Base-by-base conservation (phyloP, 129 eudicot species). In the Apium graveolens region DNA sequence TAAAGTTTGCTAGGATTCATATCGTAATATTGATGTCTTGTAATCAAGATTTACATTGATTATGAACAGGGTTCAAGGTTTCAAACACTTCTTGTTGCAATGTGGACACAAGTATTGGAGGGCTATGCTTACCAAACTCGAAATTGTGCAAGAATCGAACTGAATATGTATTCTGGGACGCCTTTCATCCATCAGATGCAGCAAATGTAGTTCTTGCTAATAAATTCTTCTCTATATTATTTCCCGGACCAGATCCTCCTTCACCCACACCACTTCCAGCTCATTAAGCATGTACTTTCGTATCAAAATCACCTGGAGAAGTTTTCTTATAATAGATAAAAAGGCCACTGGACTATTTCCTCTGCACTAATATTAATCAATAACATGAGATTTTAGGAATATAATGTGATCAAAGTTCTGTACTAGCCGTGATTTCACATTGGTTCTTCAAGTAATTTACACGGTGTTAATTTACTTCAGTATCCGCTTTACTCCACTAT, bases 181-280 rank as follows among this genome's bases (percentile, higher is more conserved):
- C 97, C 0, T 93, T 91, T 76, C 98, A 93, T 81, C 98, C 98
- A 2, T 86, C 97, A 0, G 98, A 93, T 85, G 97, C 98, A 38
- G 98, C 98, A 27, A 93, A 93, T 55, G 91, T 39, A 24, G 85
- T 93, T 74, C 90, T 93, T 46, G 97, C 97, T 0, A 86, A 89
- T 13, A 79, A 73, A n/a, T 80, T 93, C 79, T 93, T 89, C 85
- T 37, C 84, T 13, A 76, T 76, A 20, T 27, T 91, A 63, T 89
- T 90, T 70, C 44, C 87, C 9, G 32, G 46, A 70, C n/a, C 85
- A 12, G 49, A 66, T 11, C 21, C 85, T 41, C 82, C 77, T 27
- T 14, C 86, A 0, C 71, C 76, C 17, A 7, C 78, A 5, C 66
- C 78, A 2, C 12, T 77, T 65, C 78, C 78, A 45, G n/a, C 38